These are phyloP conservation scores for Solanum medicagineum DNA, from an alignment of 257 asterid genomes.

Conservation along the genomic window DNA sequence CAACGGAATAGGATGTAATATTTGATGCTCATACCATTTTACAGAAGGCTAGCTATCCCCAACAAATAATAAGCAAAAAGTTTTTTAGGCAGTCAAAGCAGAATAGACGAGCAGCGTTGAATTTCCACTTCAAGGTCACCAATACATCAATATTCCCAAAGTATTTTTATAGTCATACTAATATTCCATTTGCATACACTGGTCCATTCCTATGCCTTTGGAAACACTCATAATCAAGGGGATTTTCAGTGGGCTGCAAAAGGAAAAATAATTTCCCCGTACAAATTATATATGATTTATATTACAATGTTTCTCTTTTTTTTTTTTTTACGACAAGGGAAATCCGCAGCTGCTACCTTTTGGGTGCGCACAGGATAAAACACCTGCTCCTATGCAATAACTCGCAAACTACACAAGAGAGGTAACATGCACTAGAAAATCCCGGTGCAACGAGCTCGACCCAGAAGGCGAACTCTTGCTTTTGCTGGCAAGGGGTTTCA, in stretches of 20 bases:
- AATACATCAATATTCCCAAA: not conserved
- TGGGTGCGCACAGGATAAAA: too few relatives aligned
- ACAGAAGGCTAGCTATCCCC: not conserved
- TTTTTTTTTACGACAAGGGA: too few relatives aligned
- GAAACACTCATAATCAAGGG: not conserved
- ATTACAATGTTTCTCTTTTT: not conserved
- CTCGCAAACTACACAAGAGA: too few relatives aligned
- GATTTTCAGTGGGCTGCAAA: not conserved
- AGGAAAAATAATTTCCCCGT: not conserved
- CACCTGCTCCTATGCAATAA: too few relatives aligned
- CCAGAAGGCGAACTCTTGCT: too few relatives aligned
- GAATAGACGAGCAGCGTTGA: not conserved
- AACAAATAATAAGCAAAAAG: not conserved
- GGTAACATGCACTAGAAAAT: too few relatives aligned
- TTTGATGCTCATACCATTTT: not conserved
- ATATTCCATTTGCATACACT: not conserved
- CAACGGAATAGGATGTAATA: not conserved
- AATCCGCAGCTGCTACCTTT: too few relatives aligned
- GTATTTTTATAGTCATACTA: not conserved
- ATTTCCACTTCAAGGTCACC: not conserved
- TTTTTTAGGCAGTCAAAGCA: not conserved
- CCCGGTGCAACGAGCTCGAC: too few relatives aligned
- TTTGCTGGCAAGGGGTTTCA: too few relatives aligned
- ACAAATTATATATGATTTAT: not conserved
- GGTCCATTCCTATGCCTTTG: not conserved